These are phyloP conservation scores for Solanum lycopersicoides DNA, from an alignment of 257 asterid species.

Conservation along the genomic window DNA sequence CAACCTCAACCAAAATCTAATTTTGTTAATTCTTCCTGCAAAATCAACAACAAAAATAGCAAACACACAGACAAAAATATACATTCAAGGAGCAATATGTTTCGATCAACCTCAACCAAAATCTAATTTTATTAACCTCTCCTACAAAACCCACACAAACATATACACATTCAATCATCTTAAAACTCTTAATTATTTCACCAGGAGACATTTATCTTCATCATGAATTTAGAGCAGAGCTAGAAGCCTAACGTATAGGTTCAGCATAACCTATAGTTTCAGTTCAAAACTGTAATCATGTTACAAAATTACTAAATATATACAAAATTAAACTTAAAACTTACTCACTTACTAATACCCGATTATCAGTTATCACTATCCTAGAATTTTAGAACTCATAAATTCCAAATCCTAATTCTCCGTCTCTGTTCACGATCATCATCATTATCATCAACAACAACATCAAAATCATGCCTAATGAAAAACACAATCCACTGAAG, in stretches of 20 bases:
- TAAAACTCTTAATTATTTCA: not conserved
- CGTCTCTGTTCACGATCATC: not conserved
- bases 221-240: too few relatives aligned
- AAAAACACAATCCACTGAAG: not conserved
- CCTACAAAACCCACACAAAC: not conserved
- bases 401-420: not conserved
- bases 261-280: not conserved
- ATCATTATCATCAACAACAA: not conserved
- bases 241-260: not conserved
- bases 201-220: not conserved
- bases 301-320: not conserved
- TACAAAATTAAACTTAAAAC: not conserved
- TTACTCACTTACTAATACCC: not conserved
- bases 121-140: not conserved
- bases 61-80: not conserved
- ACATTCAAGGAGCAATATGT: not conserved
- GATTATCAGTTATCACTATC: not conserved
- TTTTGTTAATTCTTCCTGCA: not conserved
- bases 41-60: not conserved
- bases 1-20: not conserved
- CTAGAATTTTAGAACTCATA: not conserved
- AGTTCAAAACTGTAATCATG: not conserved
- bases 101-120: not conserved
- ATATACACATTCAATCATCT: not conserved
- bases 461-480: not conserved